phyloP scores from a whole-genome alignment of 306 rosid species.

The Spatholobus suberectus region DNA sequence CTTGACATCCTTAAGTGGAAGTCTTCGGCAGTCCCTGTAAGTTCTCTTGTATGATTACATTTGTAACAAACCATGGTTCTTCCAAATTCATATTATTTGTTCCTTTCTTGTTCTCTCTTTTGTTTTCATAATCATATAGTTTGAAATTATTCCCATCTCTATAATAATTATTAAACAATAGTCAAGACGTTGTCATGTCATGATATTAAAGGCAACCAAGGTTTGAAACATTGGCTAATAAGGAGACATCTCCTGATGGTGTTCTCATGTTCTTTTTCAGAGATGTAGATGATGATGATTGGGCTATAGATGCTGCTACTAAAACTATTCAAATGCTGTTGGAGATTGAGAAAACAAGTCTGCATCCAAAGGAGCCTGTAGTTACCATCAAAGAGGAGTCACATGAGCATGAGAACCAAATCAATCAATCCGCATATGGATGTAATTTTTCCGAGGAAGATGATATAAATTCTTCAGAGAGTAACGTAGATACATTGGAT shows the following conservation, averaged over 20 bases:
- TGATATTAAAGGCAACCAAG: neutral
- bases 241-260: neutral
- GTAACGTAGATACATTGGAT: constrained; percentile 7
- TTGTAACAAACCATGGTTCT: neutral
- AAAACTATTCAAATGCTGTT: constrained; percentile 63
- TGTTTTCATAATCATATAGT: neutral
- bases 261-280: constrained; percentile 44
- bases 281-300: constrained; percentile 48
- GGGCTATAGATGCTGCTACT: constrained; percentile 59
- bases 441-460: constrained; percentile 35
- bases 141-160: neutral
- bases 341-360: constrained; percentile 58
- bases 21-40: neutral
- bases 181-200: neutral
- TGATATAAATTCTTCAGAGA: constrained; percentile 36
- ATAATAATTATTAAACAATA: neutral
- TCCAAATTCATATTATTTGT: neutral
- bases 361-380: constrained; percentile 34
- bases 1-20: neutral
- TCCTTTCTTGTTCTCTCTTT: neutral
- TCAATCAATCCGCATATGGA: constrained; percentile 27
- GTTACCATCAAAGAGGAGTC: constrained; percentile 39
- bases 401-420: constrained; percentile 38
- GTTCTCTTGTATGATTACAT: neutral
- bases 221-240: neutral